Base-by-base conservation (phyloP, 108 stramenopile species). In the Fistulifera pelliculosa region DNA sequence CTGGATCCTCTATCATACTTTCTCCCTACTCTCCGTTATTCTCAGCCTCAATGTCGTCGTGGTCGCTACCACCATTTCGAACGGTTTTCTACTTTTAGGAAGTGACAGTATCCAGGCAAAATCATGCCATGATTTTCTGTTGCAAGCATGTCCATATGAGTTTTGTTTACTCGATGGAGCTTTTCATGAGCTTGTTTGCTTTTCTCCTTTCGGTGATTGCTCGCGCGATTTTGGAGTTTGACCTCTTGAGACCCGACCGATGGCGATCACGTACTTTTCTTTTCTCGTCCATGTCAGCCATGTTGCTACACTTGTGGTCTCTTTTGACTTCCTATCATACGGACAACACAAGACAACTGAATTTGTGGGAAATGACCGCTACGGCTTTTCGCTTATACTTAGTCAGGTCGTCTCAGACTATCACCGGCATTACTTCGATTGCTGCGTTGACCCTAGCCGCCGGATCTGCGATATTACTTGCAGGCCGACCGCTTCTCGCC, bases 151-250 rank as follows among this genome's bases (percentile, higher is more conserved):
- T 52, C 45, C 49, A 21, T 67, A 61, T 21, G 71, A 73, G 54
- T 73, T 73, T 49, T 67, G 15, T 31, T 56, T 24, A 65, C 71
- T 16, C 61, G 64, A 4, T 67, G 65, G 65, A 54, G 45, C 23
- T 73, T 73, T 12, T 64, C 24, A 51, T 64, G 44, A 40, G 53
- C 5, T 42, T 62, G 5, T 22, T 63, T 1, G 62, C 40, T 22
- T 73, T 67, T 53, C 25, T 73, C 23, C 2, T 41, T 6, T 47
- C 53, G 4, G 57, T 66, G 5, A 44, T 41, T 1, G 54, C 48
- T 26, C 54, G 71, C 0, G 38, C 60, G 43, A 12, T 73, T 11
- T 17, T 73, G 41, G 62, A 67, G 39, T 73, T 67, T 50, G 71
- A 64, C n/a, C 31, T 73, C 26, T 55, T 73, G n/a, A 27, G 24